Base-by-base conservation (phyloP, 2,329 filamentous ascomycete species). In the Myriosclerotinia scirpicola region DNA sequence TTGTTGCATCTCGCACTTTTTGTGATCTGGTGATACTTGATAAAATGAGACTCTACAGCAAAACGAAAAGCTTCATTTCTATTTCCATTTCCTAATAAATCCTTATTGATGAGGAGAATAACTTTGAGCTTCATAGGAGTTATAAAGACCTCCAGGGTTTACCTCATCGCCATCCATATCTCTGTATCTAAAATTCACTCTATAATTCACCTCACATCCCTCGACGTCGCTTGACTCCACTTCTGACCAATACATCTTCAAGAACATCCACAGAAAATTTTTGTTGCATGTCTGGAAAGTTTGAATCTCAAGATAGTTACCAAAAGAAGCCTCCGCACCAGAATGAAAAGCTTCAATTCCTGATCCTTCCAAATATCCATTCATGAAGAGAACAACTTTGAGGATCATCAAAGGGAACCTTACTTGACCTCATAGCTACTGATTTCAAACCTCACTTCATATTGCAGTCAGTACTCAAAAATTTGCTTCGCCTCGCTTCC, bases 261-360 rank as follows among this genome's bases (percentile, higher is more conserved):
- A n/a, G 30, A 6, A 12, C 5, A n/a, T n/a, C 9, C 9, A 3
- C 17, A 11, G 15, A 54, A 40, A 40, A 22, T 20, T 40, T 55
- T 55, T 55, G 36, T 55, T 40, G 54, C 54, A 55, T 17, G 40
- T 56, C 54, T 56, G 22, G 5, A 56, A 56, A 42, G 17, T 1
- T 0, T 26, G 14, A 56, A 56, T 56, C 54, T 40, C 15, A 17
- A 15, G 14, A 56, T 56, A 26, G 0, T n/a, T 17, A 0, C 11
- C 12, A 17, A 55, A 40, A 40, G 2, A 14, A 0, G 7, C 3
- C n/a, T 40, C 2, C 1, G 3, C 15, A 56, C 14, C 36, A 11
- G 30, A 17, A 40, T 5, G 14, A 56, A 56, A 56, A 42, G 54
- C 54, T 30, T 42, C 54, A 56, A 11, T 42, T 55, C 11, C 20